phyloP scores from a whole-genome alignment of 2,329 filamentous ascomycete species.

The Colletotrichum brevisporum region DNA sequence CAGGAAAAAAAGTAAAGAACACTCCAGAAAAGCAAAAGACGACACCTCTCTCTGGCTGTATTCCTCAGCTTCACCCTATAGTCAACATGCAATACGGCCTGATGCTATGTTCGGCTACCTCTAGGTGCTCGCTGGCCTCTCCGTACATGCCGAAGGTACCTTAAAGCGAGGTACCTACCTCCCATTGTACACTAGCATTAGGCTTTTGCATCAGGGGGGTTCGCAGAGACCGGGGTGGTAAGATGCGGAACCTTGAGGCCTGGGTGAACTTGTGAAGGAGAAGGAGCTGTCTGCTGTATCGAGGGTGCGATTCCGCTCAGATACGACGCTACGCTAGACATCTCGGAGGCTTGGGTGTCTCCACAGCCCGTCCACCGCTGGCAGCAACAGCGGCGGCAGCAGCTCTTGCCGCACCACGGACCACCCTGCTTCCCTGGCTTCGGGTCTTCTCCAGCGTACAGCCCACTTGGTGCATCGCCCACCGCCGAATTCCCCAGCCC shows the following conservation, averaged over 20 bases:
- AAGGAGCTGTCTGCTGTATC: not conserved
- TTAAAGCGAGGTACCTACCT: no score
- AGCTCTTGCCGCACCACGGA: constrained; percentile 30
- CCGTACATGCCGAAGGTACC: no score
- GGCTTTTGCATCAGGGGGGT: not conserved
- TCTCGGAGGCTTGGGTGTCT: constrained; percentile 13
- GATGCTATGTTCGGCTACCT: not conserved
- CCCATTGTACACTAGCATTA: no score
- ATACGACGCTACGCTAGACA: constrained; percentile 29
- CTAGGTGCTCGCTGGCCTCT: not conserved
- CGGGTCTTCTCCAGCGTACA: constrained; percentile 13
- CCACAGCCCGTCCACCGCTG: constrained; percentile 7
- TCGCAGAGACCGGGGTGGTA: no score
- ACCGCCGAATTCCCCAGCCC: constrained; percentile 32
- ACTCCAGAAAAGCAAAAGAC: not conserved
- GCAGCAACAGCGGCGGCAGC: constrained; percentile 10
- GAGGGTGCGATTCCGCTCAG: constrained; percentile 20
- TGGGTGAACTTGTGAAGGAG: not conserved
- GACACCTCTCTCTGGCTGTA: constrained; percentile 6
- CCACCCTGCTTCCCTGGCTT: constrained; percentile 11
- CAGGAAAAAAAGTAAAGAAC: not conserved
- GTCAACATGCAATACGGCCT: not conserved
- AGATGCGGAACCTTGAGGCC: not conserved
- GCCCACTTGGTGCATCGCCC: constrained; percentile 39
- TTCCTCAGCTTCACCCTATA: not conserved